Evolutionary conservation across 768 basidiomycete species (phyloP), one percentile per base, ranked within the genome.

Genomic region (Tricholoma sp.): DNA sequence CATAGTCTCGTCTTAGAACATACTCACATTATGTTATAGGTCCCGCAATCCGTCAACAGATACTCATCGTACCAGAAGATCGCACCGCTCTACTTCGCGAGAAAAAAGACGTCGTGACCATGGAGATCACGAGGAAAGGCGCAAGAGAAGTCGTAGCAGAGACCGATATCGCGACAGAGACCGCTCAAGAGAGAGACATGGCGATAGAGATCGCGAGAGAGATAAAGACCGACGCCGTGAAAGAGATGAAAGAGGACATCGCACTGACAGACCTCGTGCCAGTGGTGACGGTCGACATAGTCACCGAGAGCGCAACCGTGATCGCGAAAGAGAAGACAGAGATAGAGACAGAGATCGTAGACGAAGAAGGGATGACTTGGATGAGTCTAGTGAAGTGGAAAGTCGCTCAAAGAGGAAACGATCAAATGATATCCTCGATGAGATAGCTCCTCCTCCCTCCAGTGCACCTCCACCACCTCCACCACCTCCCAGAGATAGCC

Each of bases 41-140:
- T 86, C 85, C 59, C 84, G 88, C 63, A 86, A 86, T 66, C 82
- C 83, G 68, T 90, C 89, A 3, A 84, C 84, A 36, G 89, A 90
- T 67, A 91, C 89, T 9, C 82, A 84, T 61, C 83, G 81, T 44
- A 90, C 88, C 18, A 80, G 77, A 61, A 80, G 80, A 57, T 91
- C 89, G 48, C 88, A 89, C 63, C 78, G 83, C 58, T 92, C 91
- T 9, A 74, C 73, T 52, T 91, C 90, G 20, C 77, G 81, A 50
- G 73, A 87, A 51, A 79, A 76, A 62, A 75, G 78, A 54, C 78
- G 81, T 18, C 76, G 81, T 34, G 78, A 79, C 33, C 76, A 75
- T 58, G 75, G 63, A 53, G 81, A 87, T 3, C 74, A 81, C 45
- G 80, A 83, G 29, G 85, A 88, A 51, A 82, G 82, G 59, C 83